Percentiles rank a stretch among this genome's conserved stretches.
Evolutionary conservation across 768 basidiomycete genomes (phyloP).

Genomic region (Tulasnella calospora): DNA sequence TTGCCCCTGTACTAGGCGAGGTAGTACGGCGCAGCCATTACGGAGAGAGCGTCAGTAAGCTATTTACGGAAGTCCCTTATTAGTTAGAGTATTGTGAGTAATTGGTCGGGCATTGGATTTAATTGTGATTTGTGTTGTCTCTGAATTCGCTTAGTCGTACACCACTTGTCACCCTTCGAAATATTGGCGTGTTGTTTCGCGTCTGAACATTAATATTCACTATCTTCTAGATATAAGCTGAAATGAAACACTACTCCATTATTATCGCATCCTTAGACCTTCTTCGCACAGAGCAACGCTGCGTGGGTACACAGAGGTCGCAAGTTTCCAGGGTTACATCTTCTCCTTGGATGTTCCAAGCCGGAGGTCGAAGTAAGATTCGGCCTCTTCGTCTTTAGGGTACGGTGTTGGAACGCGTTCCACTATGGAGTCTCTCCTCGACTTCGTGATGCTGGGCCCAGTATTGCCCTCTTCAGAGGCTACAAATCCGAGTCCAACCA

Average conservation of each 20-base stretch:
- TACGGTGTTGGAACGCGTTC: neutral
- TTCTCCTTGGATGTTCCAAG: neutral
- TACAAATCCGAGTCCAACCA: neutral
- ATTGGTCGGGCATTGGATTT: neutral
- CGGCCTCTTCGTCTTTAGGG: neutral
- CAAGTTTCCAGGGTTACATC: neutral
- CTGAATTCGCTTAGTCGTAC: neutral
- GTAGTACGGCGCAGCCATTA: constrained; percentile 94
- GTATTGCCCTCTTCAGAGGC: neutral
- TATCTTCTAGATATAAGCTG: neutral
- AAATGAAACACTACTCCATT: neutral
- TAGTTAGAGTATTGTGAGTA: constrained; percentile 34
- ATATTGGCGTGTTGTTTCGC: neutral
- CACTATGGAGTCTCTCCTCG: neutral
- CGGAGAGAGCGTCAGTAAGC: constrained; percentile 87
- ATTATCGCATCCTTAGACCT: too few species aligned
- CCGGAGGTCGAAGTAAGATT: neutral
- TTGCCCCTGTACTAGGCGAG: constrained; percentile 91
- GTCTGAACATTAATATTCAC: neutral
- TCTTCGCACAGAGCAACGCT: too few species aligned
- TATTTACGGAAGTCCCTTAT: constrained; percentile 87
- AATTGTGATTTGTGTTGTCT: neutral
- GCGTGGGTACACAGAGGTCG: too few species aligned
- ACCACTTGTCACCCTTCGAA: neutral
- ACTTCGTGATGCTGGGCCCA: neutral